phyloP scores from a whole-genome alignment of 257 asterid species.

The Thymus mandschuricus region DNA sequence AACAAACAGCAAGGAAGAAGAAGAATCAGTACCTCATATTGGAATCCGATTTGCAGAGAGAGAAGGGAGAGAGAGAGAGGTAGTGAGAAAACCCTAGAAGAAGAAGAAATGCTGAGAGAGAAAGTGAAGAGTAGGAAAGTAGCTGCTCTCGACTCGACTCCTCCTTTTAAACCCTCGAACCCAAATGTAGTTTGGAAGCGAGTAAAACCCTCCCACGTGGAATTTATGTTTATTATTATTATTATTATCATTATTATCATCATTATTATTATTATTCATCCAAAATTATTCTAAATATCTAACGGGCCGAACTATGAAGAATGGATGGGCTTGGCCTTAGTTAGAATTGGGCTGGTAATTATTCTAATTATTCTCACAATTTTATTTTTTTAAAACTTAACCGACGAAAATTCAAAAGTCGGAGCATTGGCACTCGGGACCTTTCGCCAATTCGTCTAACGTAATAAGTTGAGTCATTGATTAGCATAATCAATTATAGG shows the following conservation, averaged over 20 bases:
- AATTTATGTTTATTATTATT: not conserved
- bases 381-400: too few relatives aligned
- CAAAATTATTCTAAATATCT: not conserved
- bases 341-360: too few relatives aligned
- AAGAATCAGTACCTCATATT: constrained; percentile 57
- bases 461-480: too few relatives aligned
- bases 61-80: constrained; percentile 1
- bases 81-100: constrained; percentile 61
- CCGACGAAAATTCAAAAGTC: too few relatives aligned
- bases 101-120: constrained; percentile 7
- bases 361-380: too few relatives aligned
- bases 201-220: constrained; percentile 39
- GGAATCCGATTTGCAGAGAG: constrained; percentile 13
- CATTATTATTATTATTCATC: not conserved
- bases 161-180: constrained; percentile 32
- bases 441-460: too few relatives aligned
- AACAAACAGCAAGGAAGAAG: not conserved
- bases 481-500: too few relatives aligned
- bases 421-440: too few relatives aligned
- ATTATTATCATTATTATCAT: not conserved
- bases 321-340: too few relatives aligned
- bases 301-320: too few relatives aligned
- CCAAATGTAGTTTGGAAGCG: constrained; percentile 22
- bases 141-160: constrained; percentile 4
- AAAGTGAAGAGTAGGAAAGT: constrained; percentile 3